Percentiles rank a stretch among this genome's conserved stretches.
Conservation (phyloP, 1,284 basidiomycete species). For the Fomes fomentarius region DNA sequence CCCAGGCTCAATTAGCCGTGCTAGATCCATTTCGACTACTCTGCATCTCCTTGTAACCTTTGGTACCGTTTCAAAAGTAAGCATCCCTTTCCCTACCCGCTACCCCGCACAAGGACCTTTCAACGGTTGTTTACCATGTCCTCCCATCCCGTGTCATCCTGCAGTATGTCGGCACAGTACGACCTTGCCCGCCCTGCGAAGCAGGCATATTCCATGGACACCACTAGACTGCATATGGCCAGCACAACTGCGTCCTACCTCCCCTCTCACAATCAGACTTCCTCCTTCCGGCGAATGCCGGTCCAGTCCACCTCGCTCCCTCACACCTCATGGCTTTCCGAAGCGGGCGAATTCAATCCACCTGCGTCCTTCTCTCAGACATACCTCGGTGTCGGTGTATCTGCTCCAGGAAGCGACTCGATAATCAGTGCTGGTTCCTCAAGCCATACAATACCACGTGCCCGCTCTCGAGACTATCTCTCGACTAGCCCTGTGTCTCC, state of each 20-base stretch:
- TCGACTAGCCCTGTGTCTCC: constrained; percentile 4
- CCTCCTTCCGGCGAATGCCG: constrained; percentile 12
- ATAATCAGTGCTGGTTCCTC: constrained; percentile 16
- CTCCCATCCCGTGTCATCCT: not conserved
- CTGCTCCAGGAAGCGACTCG: constrained; percentile 13
- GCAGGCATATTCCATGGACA: constrained; percentile 16
- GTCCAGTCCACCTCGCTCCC: constrained; percentile 19
- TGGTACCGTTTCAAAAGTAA: constrained; percentile 13
- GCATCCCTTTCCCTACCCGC: not conserved
- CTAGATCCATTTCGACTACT: constrained; percentile 18
- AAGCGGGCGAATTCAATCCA: constrained; percentile 12
- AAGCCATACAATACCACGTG: constrained; percentile 13
- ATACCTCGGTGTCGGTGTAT: constrained; percentile 9
- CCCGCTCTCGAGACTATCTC: constrained; percentile 18
- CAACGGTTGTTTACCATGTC: not conserved
- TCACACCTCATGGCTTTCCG: constrained; percentile 20
- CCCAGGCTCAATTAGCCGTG: constrained; percentile 22
- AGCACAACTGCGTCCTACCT: constrained; percentile 13
- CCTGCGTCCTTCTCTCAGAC: constrained; percentile 1
- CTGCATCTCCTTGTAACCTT: constrained; percentile 14
- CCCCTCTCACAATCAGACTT: constrained; percentile 3
- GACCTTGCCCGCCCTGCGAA: constrained; percentile 19
- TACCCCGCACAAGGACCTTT: not conserved
- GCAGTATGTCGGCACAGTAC: constrained; percentile 24
- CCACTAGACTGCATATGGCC: constrained; percentile 16